Evolutionary conservation across 106 monocot genomes (phyloP), one percentile per base, ranked within the genome.

Genomic region (Platanthera guangdongensis): DNA sequence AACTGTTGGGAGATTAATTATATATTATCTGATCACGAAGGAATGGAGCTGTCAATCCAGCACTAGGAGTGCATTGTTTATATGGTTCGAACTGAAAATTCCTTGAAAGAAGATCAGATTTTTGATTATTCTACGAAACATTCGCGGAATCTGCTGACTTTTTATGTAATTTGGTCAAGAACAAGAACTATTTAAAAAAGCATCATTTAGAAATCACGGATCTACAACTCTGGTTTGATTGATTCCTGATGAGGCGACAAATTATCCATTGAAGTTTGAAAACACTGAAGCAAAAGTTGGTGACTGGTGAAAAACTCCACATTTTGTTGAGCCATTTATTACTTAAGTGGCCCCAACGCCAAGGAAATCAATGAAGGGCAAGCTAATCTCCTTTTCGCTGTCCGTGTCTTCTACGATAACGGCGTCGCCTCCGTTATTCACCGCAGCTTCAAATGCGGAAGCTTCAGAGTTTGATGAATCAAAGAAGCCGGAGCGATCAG

Each of bases 351-450:
- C 18, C 52, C 73, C 52, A 73, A 73, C 73, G 19, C 73, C 73
- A 73, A 73, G 52, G 52, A 73, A 73, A 73, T 73, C 73, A 73
- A 73, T 51, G 52, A 73, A 73, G 73, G 73, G 52, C 51, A 52
- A 51, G 73, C 73, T 52, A 3, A 50, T 73, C 52, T 70, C 70
- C 46, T 16, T 70, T 10, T 73, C 51, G 11, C 52, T 12, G 28
- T 78, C 65, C 15, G 47, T 28, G 64, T 74, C 78, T 11, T 50
- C 87, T 78, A 47, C 62, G 8, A 65, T n/a, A 53, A 59, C 63
- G 53, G 51, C 70, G 57, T 73, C 30, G 50, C 68, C 78, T 19
- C 16, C 55, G 45, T 68, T 51, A 30, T 18, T 47, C 22, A 22
- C 13, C 11, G 47, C 70, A 15, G 52, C 22, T 52, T 51, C 52